phyloP scores from a whole-genome alignment of 805 yeast genomes.

The Suhomyces xylopsoci region DNA sequence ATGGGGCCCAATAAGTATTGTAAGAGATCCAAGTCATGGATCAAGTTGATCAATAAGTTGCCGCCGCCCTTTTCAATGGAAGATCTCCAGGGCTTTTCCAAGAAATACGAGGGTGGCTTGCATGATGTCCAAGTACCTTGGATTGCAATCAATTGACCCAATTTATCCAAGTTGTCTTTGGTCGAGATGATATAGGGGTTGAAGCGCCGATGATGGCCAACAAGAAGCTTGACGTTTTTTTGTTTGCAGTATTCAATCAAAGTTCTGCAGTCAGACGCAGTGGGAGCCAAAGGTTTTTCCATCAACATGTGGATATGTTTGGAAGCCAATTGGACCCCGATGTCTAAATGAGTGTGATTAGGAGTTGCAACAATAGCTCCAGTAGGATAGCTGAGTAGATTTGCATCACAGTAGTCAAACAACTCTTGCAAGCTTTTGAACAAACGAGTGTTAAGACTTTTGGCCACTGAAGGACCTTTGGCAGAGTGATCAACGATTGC shows the following conservation, averaged over 20 bases:
- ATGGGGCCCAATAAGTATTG: slow-evolving; percentile 39
- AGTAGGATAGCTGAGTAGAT: slow-evolving; percentile 22
- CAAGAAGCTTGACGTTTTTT: slow-evolving; percentile 27
- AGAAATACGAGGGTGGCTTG: slow-evolving; percentile 34
- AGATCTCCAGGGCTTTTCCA: slow-evolving; percentile 33
- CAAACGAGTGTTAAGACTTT: slow-evolving; percentile 19
- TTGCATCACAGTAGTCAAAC: slow-evolving; percentile 21
- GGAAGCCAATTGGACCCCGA: slow-evolving; percentile 30
- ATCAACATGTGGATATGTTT: slow-evolving; percentile 33
- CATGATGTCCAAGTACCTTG: slow-evolving; percentile 40
- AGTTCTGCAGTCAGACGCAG: slow-evolving; percentile 28
- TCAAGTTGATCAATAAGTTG: slow-evolving; percentile 33
- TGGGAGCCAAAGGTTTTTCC: slow-evolving; percentile 36
- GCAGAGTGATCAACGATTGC: slow-evolving; percentile 36
- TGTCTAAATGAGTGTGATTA: slow-evolving; percentile 34
- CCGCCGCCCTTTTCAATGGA: slow-evolving; percentile 32
- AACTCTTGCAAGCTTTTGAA: slow-evolving; percentile 25
- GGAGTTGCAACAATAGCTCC: slow-evolving; percentile 43
- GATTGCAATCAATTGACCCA: slow-evolving; percentile 33
- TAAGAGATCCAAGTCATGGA: slow-evolving; percentile 38
- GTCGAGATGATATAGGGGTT: slow-evolving; percentile 38
- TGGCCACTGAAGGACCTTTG: slow-evolving; percentile 30
- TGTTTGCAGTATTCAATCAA: slow-evolving; percentile 21
- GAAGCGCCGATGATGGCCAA: slow-evolving; percentile 42
- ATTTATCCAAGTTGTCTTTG: slow-evolving; percentile 23